A percentile compares a stretch with the other conserved stretches of the same genome.
phyloP scores from a whole-genome alignment of 306 rosid species.

The Oxytropis ochrocephala region DNA sequence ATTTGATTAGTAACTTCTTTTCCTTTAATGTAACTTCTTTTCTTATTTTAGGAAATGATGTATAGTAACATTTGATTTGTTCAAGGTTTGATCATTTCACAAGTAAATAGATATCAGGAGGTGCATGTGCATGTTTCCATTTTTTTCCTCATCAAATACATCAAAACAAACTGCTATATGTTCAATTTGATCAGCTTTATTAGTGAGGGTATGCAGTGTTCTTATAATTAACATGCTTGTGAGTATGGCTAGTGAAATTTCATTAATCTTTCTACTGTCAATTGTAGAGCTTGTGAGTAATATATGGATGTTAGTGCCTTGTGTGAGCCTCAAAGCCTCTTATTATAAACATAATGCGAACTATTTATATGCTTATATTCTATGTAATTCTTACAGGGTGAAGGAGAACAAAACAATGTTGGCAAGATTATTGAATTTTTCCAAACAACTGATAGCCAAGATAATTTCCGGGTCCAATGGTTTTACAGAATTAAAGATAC shows the following conservation, averaged over 20 bases:
- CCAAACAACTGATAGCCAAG: conserved; percentile 52
- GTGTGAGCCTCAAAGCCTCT: background rate
- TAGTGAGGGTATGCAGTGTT: background rate
- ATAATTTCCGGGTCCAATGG: conserved; percentile 90
- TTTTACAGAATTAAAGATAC: conserved; percentile 89
- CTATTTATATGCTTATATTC: conserved; percentile 20
- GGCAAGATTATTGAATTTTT: conserved; percentile 89
- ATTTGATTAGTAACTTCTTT: too few species aligned
- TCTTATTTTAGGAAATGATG: background rate
- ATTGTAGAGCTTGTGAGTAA: background rate
- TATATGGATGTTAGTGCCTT: conserved; percentile 1
- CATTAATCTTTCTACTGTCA: background rate
- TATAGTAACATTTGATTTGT: too few species aligned
- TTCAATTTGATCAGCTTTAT: background rate
- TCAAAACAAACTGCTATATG: background rate
- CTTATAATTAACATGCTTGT: background rate
- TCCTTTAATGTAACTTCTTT: background rate
- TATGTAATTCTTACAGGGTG: conserved; percentile 56
- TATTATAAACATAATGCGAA: background rate
- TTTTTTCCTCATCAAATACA: background rate
- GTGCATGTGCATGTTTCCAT: background rate
- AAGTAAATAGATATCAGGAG: background rate
- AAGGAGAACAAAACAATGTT: conserved; percentile 48
- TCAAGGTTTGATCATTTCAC: background rate
- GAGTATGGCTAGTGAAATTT: background rate